Conservation (phyloP, 2,329 filamentous ascomycete species). For the Bipolaris cookei region DNA sequence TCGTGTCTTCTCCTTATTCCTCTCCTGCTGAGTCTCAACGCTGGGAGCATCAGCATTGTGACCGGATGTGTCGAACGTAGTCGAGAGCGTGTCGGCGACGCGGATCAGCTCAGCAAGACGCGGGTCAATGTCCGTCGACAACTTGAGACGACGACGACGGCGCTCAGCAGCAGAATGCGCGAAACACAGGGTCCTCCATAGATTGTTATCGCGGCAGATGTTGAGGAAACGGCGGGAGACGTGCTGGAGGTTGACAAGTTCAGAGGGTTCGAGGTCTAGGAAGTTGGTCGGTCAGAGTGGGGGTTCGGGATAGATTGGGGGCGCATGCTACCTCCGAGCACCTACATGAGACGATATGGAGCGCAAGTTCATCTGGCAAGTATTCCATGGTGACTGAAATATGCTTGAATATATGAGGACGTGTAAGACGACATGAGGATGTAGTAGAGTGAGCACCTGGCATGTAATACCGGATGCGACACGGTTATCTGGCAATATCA, state of each 20-base stretch:
- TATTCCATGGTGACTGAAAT: constrained; percentile 26
- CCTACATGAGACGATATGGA: constrained; percentile 54
- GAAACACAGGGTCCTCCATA: constrained; percentile 81
- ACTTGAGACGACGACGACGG: constrained; percentile 57
- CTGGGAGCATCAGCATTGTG: constrained; percentile 38
- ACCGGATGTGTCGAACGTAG: constrained; percentile 30
- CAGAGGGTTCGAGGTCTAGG: constrained; percentile 66
- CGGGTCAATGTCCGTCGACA: constrained; percentile 46
- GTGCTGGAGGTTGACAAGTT: constrained; percentile 72
- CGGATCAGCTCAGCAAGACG: constrained; percentile 53
- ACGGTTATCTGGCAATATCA: constrained; percentile 15
- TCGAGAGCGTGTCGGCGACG: constrained; percentile 47
- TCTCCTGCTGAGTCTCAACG: constrained; percentile 38
- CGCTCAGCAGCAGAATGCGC: constrained; percentile 69
- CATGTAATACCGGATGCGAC: constrained; percentile 19
- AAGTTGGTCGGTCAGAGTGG: constrained; percentile 19
- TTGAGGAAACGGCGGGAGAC: constrained; percentile 70
- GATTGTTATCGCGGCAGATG: constrained; percentile 73
- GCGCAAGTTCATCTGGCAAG: constrained; percentile 51
- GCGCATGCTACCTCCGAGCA: constrained; percentile 10
- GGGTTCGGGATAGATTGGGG: background rate
- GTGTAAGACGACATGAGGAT: background rate
- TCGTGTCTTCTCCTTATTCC: constrained; percentile 50
- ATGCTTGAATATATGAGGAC: background rate
- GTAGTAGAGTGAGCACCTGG: background rate